Evolutionary conservation across 2,329 filamentous ascomycete species (phyloP), one percentile per base, ranked within the genome.

Genomic region (Penicillium italicum): DNA sequence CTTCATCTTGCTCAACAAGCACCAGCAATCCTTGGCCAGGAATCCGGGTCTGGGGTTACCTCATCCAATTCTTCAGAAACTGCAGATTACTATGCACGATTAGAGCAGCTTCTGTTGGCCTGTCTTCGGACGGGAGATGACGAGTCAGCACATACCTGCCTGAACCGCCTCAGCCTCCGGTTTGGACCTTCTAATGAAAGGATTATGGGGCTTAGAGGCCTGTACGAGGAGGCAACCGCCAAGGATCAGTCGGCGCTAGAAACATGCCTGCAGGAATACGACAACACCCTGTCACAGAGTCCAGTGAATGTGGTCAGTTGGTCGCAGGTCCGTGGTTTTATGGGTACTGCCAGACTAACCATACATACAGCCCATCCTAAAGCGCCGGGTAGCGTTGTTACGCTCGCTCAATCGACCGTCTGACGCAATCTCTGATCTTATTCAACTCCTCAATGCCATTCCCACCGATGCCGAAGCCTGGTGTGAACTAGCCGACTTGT

Each of bases 391-490:
- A 57, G 89, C 91, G 6, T 80, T 97, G 34, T 77, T 97, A 56
- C 85, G 86, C 64, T 88, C 87, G 28, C 80, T 95, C 72, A 86
- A 85, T 30, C 85, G 85, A 66, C 78, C 79, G 1, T 67, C 82
- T 1, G 91, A 97, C 60, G 90, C 94, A 1, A 88, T 92, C 42
- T 77, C 84, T 31, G 85, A 87, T 28, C 76, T 97, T 55, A 85
- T 86, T 59, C 81, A 86, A 54, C 80, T 97, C 28, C 78, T 99
- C 44, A 89, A 95, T 69, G 86, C 88, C 58, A 89, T 87, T 51
- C 92, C 94, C 2, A 96, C 90, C 1, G 94, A 99, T 76, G 86
- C 88, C 6, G 94, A 99, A 77, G 87, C 89, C 10, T 99, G 94
- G 94, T 85, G 90, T 50, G 94, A 99, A 76, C 80, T 97, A 63